Evolutionary conservation across 2,329 filamentous ascomycete genomes (phyloP).

Genomic region (Lecanicillium sp.): DNA sequence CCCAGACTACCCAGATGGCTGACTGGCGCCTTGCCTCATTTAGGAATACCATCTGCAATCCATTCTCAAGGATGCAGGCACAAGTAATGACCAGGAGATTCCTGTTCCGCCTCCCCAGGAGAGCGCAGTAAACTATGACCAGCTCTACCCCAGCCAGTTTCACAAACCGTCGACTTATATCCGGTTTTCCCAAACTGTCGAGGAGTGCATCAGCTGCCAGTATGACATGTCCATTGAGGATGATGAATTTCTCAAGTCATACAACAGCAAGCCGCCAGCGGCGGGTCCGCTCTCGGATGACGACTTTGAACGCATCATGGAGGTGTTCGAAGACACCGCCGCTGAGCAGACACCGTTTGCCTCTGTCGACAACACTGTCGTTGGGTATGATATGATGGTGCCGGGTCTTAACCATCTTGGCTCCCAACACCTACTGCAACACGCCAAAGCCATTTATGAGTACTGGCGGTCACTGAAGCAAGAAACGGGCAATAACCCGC

Average conservation of each 20-base stretch:
- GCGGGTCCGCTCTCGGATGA: slow-evolving; percentile 70
- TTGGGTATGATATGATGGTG: slow-evolving; percentile 70
- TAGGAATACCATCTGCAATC: slow-evolving; percentile 95
- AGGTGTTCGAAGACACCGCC: slow-evolving; percentile 86
- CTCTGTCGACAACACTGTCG: slow-evolving; percentile 78
- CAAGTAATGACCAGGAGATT: slow-evolving; percentile 53
- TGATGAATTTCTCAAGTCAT: slow-evolving; percentile 71
- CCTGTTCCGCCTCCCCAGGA: slow-evolving; percentile 58
- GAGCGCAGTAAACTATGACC: slow-evolving; percentile 73
- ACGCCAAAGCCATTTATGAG: slow-evolving; percentile 75
- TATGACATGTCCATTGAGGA: slow-evolving; percentile 96
- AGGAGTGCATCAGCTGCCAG: slow-evolving; percentile 81
- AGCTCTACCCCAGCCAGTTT: slow-evolving; percentile 73
- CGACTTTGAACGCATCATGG: slow-evolving; percentile 90
- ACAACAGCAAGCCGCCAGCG: slow-evolving; percentile 69
- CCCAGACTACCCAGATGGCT: slow-evolving; percentile 11
- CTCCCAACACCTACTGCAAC: slow-evolving; percentile 39
- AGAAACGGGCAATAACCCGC: slow-evolving; percentile 57
- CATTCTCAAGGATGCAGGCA: slow-evolving; percentile 53
- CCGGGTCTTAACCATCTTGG: slow-evolving; percentile 51
- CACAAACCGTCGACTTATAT: slow-evolving; percentile 88
- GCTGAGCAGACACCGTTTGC: slow-evolving; percentile 80
- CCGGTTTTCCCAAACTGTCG: slow-evolving; percentile 94
- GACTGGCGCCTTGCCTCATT: slow-evolving; percentile 2
- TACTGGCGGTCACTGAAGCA: slow-evolving; percentile 76